Conservation (phyloP, 805 yeast species). For the Kazachstania bromeliacearum region DNA sequence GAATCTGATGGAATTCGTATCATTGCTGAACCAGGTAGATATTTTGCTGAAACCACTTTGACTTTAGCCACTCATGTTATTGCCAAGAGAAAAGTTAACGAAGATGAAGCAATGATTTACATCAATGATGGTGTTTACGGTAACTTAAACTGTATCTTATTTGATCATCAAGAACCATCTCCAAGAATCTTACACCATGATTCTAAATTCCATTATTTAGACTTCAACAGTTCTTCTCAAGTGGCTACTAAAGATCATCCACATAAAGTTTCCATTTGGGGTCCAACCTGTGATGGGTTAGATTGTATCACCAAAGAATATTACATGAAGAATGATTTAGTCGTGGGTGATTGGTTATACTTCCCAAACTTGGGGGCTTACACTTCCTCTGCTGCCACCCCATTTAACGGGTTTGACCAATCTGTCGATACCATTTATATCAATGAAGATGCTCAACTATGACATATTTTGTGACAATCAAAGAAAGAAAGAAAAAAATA, state of each 20-base stretch:
- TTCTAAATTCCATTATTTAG: conserved; percentile 37
- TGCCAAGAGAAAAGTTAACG: conserved; percentile 54
- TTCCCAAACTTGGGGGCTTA: conserved; percentile 84
- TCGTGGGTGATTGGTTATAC: conserved; percentile 88
- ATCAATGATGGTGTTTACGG: conserved; percentile 94
- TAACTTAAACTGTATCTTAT: conserved; percentile 85
- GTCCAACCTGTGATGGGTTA: conserved; percentile 96
- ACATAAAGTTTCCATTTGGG: conserved; percentile 72
- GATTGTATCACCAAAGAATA: conserved; percentile 63
- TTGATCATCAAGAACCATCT: conserved; percentile 78
- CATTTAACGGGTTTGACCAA: conserved; percentile 80
- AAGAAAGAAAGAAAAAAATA: not conserved
- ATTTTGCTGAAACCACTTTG: conserved; percentile 75
- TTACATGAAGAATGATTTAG: conserved; percentile 47
- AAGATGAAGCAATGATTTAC: conserved; percentile 58
- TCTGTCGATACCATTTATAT: conserved; percentile 55
- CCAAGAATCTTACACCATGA: conserved; percentile 57
- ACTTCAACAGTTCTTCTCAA: conserved; percentile 21
- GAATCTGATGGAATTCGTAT: conserved; percentile 33
- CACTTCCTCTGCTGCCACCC: conserved; percentile 85
- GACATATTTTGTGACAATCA: not conserved
- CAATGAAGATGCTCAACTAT: conserved; percentile 27
- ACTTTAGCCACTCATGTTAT: conserved; percentile 77
- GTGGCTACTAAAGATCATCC: conserved; percentile 10
- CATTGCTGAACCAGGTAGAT: conserved; percentile 93